phyloP scores from a whole-genome alignment of 2,329 filamentous ascomycete species.

The Arthrobotrys entomopaga region DNA sequence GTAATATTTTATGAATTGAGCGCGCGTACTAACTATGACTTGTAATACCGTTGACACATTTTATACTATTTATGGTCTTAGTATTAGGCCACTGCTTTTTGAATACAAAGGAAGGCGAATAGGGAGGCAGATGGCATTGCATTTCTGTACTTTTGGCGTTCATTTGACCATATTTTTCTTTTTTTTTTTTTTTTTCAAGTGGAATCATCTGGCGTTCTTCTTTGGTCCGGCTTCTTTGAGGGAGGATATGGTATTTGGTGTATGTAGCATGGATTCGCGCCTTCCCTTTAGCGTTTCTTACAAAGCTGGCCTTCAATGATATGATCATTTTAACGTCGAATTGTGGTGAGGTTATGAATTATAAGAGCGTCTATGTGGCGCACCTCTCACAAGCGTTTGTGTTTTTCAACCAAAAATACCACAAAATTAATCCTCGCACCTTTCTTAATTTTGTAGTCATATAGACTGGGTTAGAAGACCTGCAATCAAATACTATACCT shows the following conservation, averaged over 20 bases:
- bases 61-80: background rate
- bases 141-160: constrained; percentile 26
- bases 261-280: background rate
- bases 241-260: background rate
- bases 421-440: too few species aligned
- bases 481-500: background rate
- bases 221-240: background rate
- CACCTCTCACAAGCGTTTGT: constrained; percentile 15
- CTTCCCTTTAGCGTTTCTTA: background rate
- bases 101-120: constrained; percentile 33
- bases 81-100: constrained; percentile 17
- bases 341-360: too few species aligned
- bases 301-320: background rate
- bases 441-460: too few species aligned
- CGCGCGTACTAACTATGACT: background rate
- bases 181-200: background rate
- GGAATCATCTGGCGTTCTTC: background rate
- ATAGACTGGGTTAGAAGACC: too few species aligned
- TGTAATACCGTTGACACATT: background rate
- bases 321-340: too few species aligned
- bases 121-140: constrained; percentile 8
- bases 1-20: too few species aligned
- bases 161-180: too few species aligned
- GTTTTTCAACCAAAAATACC: background rate
- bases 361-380: constrained; percentile 5